These are phyloP conservation scores for Rhodomyrtus tomentosa DNA, from an alignment of 345 rosid species.

Conservation along the genomic window DNA sequence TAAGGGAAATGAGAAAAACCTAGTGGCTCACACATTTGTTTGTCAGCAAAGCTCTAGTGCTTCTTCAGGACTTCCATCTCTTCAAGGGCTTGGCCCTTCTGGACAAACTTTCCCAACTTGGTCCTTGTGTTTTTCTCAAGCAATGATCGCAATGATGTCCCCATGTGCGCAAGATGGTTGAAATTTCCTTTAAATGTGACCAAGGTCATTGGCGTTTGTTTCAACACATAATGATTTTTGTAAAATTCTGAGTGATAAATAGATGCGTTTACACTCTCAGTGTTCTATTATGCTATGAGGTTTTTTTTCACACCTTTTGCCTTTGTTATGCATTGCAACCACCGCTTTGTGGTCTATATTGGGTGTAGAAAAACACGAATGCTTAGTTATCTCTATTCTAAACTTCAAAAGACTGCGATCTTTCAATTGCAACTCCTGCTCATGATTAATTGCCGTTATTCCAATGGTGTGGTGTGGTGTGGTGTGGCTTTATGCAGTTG, in stretches of 20 bases:
- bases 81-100: not conserved
- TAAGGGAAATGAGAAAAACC: not conserved
- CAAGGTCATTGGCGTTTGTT: not conserved
- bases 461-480: not conserved
- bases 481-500: constrained; percentile 32
- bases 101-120: not conserved
- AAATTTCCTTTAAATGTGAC: not conserved
- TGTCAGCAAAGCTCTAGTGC: not conserved
- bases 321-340: not conserved
- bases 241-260: not conserved
- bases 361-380: not conserved
- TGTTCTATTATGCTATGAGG: not conserved
- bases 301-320: not conserved
- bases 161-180: not conserved
- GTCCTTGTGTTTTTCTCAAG: not conserved
- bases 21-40: not conserved
- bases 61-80: not conserved
- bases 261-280: not conserved
- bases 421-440: not conserved
- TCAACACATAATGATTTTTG: not conserved
- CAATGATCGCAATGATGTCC: not conserved
- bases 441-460: not conserved
- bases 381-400: not conserved
- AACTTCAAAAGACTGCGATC: not conserved
- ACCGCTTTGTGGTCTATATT: not conserved